These are phyloP conservation scores for Loxodes magnus DNA, from an alignment of 73 alveolate genomes.

Conservation along the genomic window DNA sequence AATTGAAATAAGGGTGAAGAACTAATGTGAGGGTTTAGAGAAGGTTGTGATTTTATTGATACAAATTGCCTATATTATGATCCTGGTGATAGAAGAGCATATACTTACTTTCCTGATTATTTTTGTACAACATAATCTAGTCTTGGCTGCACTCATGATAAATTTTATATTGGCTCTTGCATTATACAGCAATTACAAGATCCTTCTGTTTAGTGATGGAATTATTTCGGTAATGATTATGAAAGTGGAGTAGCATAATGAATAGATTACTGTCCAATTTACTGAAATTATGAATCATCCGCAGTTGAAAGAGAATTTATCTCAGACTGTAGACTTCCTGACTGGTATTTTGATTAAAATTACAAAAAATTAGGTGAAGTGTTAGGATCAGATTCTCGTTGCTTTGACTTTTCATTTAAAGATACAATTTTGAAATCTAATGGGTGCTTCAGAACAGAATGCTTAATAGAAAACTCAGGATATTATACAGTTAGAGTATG, in stretches of 20 bases:
- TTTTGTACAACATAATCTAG: background rate
- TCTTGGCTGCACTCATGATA: background rate
- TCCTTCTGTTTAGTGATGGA: background rate
- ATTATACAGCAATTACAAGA: background rate
- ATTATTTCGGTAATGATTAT: slow-evolving; percentile 1
- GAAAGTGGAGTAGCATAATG: slow-evolving; percentile 2
- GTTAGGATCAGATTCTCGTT: too few species aligned
- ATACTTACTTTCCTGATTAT: background rate
- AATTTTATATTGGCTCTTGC: slow-evolving; percentile 8
- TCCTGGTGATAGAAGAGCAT: too few species aligned
- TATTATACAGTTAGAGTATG: background rate
- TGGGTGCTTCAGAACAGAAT: slow-evolving; percentile 9
- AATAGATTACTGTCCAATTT: slow-evolving; percentile 4
- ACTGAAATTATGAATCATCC: too few species aligned
- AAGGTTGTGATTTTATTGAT: slow-evolving; percentile 9
- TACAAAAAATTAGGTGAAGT: too few species aligned
- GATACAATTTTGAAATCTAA: background rate
- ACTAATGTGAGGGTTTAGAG: background rate
- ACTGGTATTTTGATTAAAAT: too few species aligned
- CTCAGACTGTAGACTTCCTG: too few species aligned
- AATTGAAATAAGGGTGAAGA: background rate
- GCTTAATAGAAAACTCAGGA: background rate
- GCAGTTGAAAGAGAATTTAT: too few species aligned
- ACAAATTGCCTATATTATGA: background rate
- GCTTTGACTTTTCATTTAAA: too few species aligned